These are phyloP conservation scores for Beauveria scarabaeidicola DNA, from an alignment of 2,329 filamentous ascomycete species.

Conservation along the genomic window DNA sequence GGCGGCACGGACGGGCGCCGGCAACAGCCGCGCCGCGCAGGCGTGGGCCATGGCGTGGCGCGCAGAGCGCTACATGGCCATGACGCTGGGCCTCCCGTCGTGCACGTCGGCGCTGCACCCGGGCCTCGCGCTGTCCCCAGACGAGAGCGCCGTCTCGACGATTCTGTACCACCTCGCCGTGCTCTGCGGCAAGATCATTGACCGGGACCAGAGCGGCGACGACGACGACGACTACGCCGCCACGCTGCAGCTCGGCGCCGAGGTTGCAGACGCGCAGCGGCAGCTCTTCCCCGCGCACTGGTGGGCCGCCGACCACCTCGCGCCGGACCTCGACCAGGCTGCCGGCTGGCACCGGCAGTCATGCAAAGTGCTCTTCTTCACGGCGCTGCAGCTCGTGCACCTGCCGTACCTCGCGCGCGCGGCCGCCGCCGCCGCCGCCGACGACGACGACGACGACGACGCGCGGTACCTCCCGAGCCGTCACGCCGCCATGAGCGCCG, in stretches of 20 bases:
- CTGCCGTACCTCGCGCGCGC: slow-evolving; percentile 37
- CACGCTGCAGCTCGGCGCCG: not conserved
- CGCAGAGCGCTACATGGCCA: slow-evolving; percentile 40
- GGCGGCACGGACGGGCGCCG: not conserved
- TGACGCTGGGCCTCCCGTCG: slow-evolving; percentile 45
- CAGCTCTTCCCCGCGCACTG: slow-evolving; percentile 4
- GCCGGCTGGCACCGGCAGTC: slow-evolving; percentile 22
- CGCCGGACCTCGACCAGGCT: slow-evolving; percentile 19
- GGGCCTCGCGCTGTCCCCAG: not conserved
- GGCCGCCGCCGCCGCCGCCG: no score
- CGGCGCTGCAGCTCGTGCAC: slow-evolving; percentile 32
- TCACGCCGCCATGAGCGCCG: slow-evolving; percentile 29
- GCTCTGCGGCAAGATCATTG: slow-evolving; percentile 1
- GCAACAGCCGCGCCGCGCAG: not conserved
- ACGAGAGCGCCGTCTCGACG: not conserved
- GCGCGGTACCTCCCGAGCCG: slow-evolving; percentile 30
- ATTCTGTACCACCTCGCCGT: not conserved
- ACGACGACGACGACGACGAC: no score
- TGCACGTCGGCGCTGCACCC: slow-evolving; percentile 23
- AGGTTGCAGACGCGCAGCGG: not conserved
- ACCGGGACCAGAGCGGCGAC: slow-evolving; percentile 3
- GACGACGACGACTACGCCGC: not conserved
- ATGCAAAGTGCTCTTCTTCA: slow-evolving; percentile 31
- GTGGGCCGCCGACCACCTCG: slow-evolving; percentile 9
- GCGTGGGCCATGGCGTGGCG: slow-evolving; percentile 32